These are phyloP conservation scores for Aristolochia fimbriata DNA, from an alignment of 164 flowering plant species.

Conservation along the genomic window DNA sequence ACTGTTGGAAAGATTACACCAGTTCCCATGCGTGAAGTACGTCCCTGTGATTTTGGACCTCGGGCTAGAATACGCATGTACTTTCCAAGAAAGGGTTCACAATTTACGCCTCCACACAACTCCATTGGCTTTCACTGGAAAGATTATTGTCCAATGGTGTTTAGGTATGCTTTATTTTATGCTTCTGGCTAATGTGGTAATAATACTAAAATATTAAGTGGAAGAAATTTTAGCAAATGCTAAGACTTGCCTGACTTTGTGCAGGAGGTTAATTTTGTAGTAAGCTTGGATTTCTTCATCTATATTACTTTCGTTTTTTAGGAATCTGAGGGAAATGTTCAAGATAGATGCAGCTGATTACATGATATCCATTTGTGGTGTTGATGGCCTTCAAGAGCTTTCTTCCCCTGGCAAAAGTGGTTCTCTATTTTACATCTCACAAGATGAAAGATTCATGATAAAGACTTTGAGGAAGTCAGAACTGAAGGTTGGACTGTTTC, in stretches of 20 bases:
- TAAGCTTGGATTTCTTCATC: neutral
- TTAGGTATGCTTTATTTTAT: conserved; percentile 41
- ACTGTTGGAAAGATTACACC: conserved; percentile 97
- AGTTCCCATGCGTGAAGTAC: conserved; percentile 87
- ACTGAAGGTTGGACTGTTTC: conserved; percentile 54
- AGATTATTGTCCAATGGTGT: conserved; percentile 98
- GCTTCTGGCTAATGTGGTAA: too few species aligned
- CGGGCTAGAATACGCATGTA: conserved; percentile 82
- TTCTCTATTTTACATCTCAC: conserved; percentile 81
- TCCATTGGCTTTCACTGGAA: conserved; percentile 86
- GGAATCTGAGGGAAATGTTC: conserved; percentile 95
- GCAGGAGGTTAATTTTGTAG: neutral
- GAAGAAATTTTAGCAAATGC: too few species aligned
- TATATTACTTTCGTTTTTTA: conserved; percentile 21
- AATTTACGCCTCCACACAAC: conserved; percentile 77
- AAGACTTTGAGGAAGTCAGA: conserved; percentile 73
- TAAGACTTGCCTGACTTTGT: neutral
- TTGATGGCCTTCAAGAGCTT: conserved; percentile 80
- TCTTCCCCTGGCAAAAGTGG: conserved; percentile 99
- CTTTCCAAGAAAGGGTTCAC: conserved; percentile 82
- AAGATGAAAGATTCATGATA: conserved; percentile 85
- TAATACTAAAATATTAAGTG: too few species aligned
- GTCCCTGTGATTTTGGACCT: conserved; percentile 87
- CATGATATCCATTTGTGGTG: conserved; percentile 98
- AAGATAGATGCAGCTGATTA: conserved; percentile 95